phyloP scores from a whole-genome alignment of 257 asterid species.

The Nicotiana undulata region DNA sequence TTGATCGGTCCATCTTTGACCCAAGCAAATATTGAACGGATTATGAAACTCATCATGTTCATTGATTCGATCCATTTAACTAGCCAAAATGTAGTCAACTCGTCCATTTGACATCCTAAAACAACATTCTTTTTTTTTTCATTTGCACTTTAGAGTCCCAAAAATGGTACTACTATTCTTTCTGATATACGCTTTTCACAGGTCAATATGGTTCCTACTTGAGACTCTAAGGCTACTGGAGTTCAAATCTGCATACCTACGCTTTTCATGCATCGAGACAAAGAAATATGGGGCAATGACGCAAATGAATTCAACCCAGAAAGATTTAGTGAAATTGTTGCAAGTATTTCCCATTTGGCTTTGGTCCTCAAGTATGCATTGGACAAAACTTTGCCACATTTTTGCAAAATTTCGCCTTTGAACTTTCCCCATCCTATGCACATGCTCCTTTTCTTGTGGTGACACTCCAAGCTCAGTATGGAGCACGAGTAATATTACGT shows the following conservation, averaged over 20 bases:
- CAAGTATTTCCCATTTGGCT: too few species aligned
- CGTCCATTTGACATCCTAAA: neutral
- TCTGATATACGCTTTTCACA: neutral
- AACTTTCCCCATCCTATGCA: conserved; percentile 39
- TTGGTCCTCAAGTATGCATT: conserved; percentile 43
- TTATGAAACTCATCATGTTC: neutral
- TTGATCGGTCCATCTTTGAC: neutral
- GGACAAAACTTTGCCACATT: conserved; percentile 51
- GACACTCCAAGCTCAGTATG: conserved; percentile 29
- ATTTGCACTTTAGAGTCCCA: neutral
- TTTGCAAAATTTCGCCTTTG: conserved; percentile 30
- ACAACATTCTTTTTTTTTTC: neutral
- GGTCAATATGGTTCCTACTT: conserved; percentile 46
- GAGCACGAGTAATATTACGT: conserved; percentile 16
- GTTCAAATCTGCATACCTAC: conserved; percentile 25
- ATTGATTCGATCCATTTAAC: neutral
- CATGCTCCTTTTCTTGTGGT: conserved; percentile 35
- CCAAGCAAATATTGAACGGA: neutral
- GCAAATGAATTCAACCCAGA: conserved; percentile 49
- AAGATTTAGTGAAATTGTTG: conserved; percentile 36
- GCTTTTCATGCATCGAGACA: conserved; percentile 32
- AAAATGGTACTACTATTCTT: neutral
- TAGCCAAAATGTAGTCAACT: neutral
- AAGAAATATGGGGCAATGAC: conserved; percentile 40
- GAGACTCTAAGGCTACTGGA: conserved; percentile 50